phyloP scores from a whole-genome alignment of 225 moss, liverwort and hornwort species.

The Lunularia cruciata region DNA sequence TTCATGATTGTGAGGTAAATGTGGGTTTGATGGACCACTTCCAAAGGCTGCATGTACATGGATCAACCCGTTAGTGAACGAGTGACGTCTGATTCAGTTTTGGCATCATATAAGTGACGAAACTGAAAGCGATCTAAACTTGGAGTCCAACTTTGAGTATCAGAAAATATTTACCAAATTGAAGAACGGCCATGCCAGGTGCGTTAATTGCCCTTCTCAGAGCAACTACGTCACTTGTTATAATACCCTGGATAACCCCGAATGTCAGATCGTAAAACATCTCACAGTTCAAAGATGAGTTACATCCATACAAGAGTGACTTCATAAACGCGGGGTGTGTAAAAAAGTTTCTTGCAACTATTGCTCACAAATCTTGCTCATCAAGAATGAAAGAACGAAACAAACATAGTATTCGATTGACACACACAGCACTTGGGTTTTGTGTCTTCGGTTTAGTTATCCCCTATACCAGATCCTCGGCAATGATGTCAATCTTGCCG shows the following conservation, averaged over 20 bases:
- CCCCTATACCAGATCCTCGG: conserved; percentile 61
- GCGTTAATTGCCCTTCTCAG: conserved; percentile 59
- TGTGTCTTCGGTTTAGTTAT: neutral
- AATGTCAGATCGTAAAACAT: too few relatives aligned
- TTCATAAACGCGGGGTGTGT: too few relatives aligned
- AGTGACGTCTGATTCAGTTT: too few relatives aligned
- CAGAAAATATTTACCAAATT: conserved; percentile 48
- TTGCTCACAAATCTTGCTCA: too few relatives aligned
- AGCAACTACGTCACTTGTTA: conserved; percentile 68
- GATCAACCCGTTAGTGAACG: neutral
- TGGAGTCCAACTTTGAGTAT: too few relatives aligned
- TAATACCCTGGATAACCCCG: conserved; percentile 43
- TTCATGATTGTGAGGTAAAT: conserved; percentile 79
- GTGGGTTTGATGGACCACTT: conserved; percentile 57
- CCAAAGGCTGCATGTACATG: conserved; percentile 31
- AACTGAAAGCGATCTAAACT: too few relatives aligned
- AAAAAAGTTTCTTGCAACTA: too few relatives aligned
- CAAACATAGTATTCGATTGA: too few relatives aligned
- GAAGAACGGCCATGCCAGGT: conserved; percentile 84
- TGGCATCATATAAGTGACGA: too few relatives aligned
- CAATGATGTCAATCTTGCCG: conserved; percentile 77
- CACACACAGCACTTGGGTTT: too few relatives aligned
- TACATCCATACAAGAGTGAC: too few relatives aligned
- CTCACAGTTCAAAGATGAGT: too few relatives aligned
- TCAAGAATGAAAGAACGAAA: neutral